Evolutionary conservation across 2,329 filamentous ascomycete species (phyloP), one percentile per base, ranked within the genome.

Genomic region (Colletotrichum sidae): DNA sequence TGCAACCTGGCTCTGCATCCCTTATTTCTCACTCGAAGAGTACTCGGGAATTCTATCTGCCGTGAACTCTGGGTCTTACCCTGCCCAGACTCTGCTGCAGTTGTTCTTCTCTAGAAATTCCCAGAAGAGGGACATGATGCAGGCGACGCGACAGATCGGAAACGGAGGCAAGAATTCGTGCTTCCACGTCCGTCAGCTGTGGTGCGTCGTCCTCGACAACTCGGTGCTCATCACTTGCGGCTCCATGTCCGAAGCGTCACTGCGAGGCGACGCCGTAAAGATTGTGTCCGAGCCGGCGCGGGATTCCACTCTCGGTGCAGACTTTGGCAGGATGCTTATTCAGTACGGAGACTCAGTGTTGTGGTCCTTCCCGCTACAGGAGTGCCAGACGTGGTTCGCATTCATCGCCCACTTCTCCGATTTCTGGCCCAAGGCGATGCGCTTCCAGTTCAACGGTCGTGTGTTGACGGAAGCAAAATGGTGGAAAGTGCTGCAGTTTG

Each of bases 161-260:
- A 73, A 74, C 45, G 75, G 73, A 3, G 74, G 74, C 1, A 67
- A 72, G 9, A 76, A 74, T 2, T 70, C 78, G 15, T 84, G 81
- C 56, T 84, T 83, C 59, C 82, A 85, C 60, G 78, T 84, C 49
- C 73, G 79, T 1, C 83, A 85, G 67, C 60, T 83, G 9, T 85
- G 83, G 83, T 81, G 78, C 65, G 68, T 85, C 6, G 72, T 83
- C 7, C 65, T 85, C 2, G 79, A 79, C 45, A 78, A 82, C 49
- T 76, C 68, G 8, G 69, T 81, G 2, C 72, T 83, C 4, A 72
- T 83, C 4, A 83, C 81, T 1, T 84, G 79, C 53, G 76, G 80
- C 15, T 72, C 73, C 7, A 77, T 81, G 72, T 50, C 72, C 0
- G 73, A 77, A 50, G 67, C 72, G 4, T 69, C 73, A 1, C 69